These are phyloP conservation scores for Cutaneotrichosporon arboriforme DNA, from an alignment of 1,284 basidiomycete genomes.

Conservation along the genomic window DNA sequence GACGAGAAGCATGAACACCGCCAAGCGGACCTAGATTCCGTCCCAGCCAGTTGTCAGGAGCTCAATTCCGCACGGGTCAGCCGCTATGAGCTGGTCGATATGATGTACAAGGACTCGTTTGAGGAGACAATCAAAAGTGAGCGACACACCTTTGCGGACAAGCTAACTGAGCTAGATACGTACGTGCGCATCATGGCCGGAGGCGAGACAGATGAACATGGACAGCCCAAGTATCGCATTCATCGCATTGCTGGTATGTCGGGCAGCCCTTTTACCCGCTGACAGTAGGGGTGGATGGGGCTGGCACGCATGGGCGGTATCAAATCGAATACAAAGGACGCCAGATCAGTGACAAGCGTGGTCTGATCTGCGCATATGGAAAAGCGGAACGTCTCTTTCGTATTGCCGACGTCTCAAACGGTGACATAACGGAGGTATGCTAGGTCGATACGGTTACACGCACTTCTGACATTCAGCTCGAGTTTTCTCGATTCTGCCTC, in stretches of 20 bases:
- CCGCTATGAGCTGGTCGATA: constrained; percentile 65
- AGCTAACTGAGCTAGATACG: constrained; percentile 53
- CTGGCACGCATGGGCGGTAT: constrained; percentile 54
- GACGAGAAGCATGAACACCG: constrained; percentile 61
- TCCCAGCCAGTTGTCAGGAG: constrained; percentile 60
- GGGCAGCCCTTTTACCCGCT: background rate
- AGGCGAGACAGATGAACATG: constrained; percentile 53
- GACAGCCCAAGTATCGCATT: constrained; percentile 68
- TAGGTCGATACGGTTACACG: background rate
- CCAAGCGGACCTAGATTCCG: constrained; percentile 58
- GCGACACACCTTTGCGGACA: background rate
- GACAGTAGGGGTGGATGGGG: constrained; percentile 19
- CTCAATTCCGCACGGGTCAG: constrained; percentile 68
- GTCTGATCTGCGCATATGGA: constrained; percentile 67
- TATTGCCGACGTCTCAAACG: constrained; percentile 79
- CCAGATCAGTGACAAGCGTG: constrained; percentile 53
- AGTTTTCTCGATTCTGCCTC: constrained; percentile 61
- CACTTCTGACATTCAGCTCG: constrained; percentile 53
- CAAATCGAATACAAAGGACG: constrained; percentile 60
- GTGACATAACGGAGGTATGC: constrained; percentile 57
- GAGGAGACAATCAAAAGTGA: constrained; percentile 28
- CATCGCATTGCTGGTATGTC: background rate
- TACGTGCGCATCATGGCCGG: constrained; percentile 71
- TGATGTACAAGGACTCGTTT: constrained; percentile 32
- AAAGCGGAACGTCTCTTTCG: constrained; percentile 56